Evolutionary conservation across 1,284 basidiomycete genomes (phyloP), one percentile per base, ranked within the genome.

Genomic region (Hemileia vastatrix): DNA sequence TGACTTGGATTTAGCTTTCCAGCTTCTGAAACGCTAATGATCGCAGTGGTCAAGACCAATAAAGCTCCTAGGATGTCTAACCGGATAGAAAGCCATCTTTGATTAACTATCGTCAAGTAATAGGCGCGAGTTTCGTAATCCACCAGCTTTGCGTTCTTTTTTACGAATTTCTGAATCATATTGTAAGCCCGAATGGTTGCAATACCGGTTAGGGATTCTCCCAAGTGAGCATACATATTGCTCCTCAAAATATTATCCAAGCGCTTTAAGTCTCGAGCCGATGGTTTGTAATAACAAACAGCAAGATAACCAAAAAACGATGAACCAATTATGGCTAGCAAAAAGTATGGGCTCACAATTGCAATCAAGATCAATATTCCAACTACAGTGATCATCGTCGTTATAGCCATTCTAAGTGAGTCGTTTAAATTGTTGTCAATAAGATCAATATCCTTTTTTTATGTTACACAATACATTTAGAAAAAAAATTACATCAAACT

Each of bases 71-170:
- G 32, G 19, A 18, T 33, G 19, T 54, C 33, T 5, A 86, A 77
- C 1, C 84, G 79, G 15, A 85, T 65, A 65, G 87, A 88, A 21
- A 94, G 84, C 89, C 90, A 93, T 61, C 89, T 82, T 82, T 88
- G 77, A 73, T 91, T 92, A 11, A 83, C 80, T 21, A 87, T 81
- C 0, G 87, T 90, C 65, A 94, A 76, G 83, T 86, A 90, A 75
- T 93, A 94, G 1, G 91, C 90, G 40, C 88, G 81, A 73, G 95
- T 94, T 78, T 96, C 90, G 50, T 87, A 78, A 70, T 96, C 87
- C 56, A 93, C 81, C n/a, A 84, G 81, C 43, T 83, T 79, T 68
- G 86, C 80, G 70, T 92, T 93, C 63, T 89, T 87, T 6, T 75
- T 73, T 57, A 82, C 76, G 80, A 96, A 94, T 13, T 67, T 70